Evolutionary conservation across 148 eudicot genomes (phyloP).

Genomic region (Chenopodium album): DNA sequence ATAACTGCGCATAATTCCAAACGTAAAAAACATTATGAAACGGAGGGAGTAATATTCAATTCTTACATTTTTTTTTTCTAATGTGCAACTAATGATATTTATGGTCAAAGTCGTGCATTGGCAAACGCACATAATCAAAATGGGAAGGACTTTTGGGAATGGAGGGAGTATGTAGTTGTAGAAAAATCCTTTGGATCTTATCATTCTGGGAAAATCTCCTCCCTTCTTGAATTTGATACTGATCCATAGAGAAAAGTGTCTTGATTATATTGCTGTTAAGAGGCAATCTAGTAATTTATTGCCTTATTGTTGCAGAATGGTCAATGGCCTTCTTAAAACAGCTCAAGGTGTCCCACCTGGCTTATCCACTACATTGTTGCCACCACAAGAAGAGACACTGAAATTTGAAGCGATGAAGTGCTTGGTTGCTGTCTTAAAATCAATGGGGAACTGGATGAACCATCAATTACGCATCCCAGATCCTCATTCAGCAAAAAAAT

Average conservation of each 20-base stretch:
- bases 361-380: conserved; percentile 71
- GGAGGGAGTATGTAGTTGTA: not conserved
- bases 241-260: not conserved
- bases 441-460: conserved; percentile 99
- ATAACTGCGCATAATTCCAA: no score
- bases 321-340: conserved; percentile 99
- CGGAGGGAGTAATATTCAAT: no score
- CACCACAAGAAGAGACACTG: conserved; percentile 82
- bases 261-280: conserved; percentile 4
- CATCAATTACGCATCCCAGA: conserved; percentile 86
- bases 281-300: not conserved
- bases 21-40: no score
- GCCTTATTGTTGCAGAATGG: conserved; percentile 64
- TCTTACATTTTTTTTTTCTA: no score
- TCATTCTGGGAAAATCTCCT: not conserved
- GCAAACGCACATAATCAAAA: no score
- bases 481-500: conserved; percentile 56
- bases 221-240: not conserved
- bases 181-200: not conserved
- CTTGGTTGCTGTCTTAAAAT: conserved; percentile 76
- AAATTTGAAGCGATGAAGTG: conserved; percentile 97
- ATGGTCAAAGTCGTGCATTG: no score
- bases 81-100: no score
- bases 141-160: no score
- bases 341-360: conserved; percentile 99